Evolutionary conservation across 441 rosid species (phyloP).

Genomic region (Gossypium davidsonii): DNA sequence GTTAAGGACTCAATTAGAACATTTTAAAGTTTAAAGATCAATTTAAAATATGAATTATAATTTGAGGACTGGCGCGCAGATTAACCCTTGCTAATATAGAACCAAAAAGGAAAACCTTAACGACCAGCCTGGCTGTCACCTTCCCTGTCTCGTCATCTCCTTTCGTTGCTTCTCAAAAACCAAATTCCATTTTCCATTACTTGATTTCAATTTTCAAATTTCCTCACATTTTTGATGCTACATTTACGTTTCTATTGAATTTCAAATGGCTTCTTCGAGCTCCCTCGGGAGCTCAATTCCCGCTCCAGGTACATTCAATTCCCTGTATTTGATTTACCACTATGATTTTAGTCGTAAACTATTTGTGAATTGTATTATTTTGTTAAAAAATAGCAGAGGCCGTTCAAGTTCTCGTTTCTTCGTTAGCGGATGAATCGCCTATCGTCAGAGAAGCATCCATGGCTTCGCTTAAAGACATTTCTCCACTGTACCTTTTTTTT

Average conservation of each 20-base stretch:
- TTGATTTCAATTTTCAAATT: too few species aligned
- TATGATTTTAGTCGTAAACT: neutral
- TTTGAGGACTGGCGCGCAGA: too few species aligned
- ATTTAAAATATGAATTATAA: too few species aligned
- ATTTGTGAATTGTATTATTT: neutral
- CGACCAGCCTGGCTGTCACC: conserved; percentile 7
- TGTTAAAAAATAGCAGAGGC: conserved; percentile 51
- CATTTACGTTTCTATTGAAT: neutral
- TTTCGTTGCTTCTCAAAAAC: neutral
- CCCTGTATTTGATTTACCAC: neutral
- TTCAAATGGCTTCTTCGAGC: conserved; percentile 72
- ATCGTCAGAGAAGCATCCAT: conserved; percentile 72
- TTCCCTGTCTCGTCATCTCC: neutral
- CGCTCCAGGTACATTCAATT: conserved; percentile 47
- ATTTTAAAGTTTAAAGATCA: too few species aligned
- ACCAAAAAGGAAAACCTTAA: neutral
- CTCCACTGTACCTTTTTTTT: conserved; percentile 44
- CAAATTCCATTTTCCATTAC: too few species aligned
- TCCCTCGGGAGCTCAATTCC: conserved; percentile 54
- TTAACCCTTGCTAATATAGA: neutral
- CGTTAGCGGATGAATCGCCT: conserved; percentile 82
- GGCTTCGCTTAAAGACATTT: conserved; percentile 77
- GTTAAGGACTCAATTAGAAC: too few species aligned
- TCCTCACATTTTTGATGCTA: neutral
- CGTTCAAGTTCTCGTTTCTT: conserved; percentile 73